Evolutionary conservation across 805 yeast genomes (phyloP).

Genomic region (Cyberlindnera euphorbiiphila): DNA sequence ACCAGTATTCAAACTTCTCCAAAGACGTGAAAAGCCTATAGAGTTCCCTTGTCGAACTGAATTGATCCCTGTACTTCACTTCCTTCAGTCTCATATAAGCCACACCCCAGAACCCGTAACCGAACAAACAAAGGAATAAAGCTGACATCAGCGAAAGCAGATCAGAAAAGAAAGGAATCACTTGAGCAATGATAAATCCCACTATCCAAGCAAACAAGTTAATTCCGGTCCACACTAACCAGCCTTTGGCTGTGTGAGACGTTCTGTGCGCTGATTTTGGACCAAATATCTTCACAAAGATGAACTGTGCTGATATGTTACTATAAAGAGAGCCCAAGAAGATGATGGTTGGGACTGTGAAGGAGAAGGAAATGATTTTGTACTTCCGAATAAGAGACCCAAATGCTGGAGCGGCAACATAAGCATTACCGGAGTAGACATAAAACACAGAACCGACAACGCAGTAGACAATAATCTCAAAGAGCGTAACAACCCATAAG

Average conservation of each 20-base stretch:
- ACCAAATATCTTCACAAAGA: conserved; percentile 43
- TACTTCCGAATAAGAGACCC: conserved; percentile 45
- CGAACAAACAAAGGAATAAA: conserved; percentile 60
- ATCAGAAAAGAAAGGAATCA: conserved; percentile 57
- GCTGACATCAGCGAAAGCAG: conserved; percentile 54
- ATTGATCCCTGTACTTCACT: conserved; percentile 28
- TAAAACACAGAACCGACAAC: conserved; percentile 54
- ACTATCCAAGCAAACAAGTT: conserved; percentile 43
- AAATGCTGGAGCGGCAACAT: conserved; percentile 57
- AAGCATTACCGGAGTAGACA: conserved; percentile 51
- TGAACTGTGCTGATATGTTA: conserved; percentile 48
- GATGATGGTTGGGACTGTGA: conserved; percentile 54
- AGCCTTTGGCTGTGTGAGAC: conserved; percentile 45
- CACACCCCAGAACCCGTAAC: conserved; percentile 57
- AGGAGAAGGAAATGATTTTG: conserved; percentile 52
- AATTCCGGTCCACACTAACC: conserved; percentile 47
- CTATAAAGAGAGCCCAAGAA: conserved; percentile 53
- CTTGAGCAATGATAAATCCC: conserved; percentile 56
- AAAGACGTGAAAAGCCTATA: conserved; percentile 3
- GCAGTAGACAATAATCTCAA: conserved; percentile 46
- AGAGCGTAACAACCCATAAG: conserved; percentile 44
- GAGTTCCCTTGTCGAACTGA: too few relatives aligned
- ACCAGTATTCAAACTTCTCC: conserved; percentile 32
- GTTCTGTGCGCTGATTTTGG: conserved; percentile 39
- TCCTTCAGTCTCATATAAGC: conserved; percentile 45